Evolutionary conservation across 1,284 basidiomycete genomes (phyloP).

Genomic region (Ganoderma meredithae): DNA sequence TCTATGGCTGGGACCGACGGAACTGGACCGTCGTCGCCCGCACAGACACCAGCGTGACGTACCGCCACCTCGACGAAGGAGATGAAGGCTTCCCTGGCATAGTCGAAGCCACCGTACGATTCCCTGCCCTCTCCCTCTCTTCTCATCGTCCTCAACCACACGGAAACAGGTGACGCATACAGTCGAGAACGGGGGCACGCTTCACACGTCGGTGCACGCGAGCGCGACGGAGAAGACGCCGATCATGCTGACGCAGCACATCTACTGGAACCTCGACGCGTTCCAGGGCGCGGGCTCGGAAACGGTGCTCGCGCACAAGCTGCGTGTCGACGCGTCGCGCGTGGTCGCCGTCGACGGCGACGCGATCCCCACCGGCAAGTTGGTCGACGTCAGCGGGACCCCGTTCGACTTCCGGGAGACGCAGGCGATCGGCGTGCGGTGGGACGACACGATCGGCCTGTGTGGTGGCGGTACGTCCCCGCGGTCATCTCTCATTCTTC

Average conservation of each 20-base stretch:
- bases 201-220: slow-evolving; percentile 54
- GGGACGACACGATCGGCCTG: slow-evolving; percentile 49
- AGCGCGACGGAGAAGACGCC: slow-evolving; percentile 60
- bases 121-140: neutral
- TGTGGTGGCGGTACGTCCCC: slow-evolving; percentile 52
- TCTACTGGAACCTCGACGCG: slow-evolving; percentile 66
- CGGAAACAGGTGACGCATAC: slow-evolving; percentile 55
- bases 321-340: slow-evolving; percentile 50
- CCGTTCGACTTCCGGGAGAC: slow-evolving; percentile 56
- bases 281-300: slow-evolving; percentile 51
- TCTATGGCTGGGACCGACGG: slow-evolving; percentile 61
- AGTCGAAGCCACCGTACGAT: slow-evolving; percentile 53
- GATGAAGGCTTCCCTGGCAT: slow-evolving; percentile 64
- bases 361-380: slow-evolving; percentile 57
- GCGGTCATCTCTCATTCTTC: too few species aligned
- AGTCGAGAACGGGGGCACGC: slow-evolving; percentile 53
- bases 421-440: slow-evolving; percentile 49
- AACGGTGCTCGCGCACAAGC: slow-evolving; percentile 52
- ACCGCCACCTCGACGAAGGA: slow-evolving; percentile 56
- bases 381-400: slow-evolving; percentile 49
- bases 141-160: neutral
- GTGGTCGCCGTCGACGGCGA: slow-evolving; percentile 55
- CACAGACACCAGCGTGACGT: slow-evolving; percentile 54
- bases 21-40: slow-evolving; percentile 59
- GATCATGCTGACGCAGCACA: slow-evolving; percentile 65